Evolutionary conservation across 768 basidiomycete genomes (phyloP).

Genomic region (Galerina marginata): DNA sequence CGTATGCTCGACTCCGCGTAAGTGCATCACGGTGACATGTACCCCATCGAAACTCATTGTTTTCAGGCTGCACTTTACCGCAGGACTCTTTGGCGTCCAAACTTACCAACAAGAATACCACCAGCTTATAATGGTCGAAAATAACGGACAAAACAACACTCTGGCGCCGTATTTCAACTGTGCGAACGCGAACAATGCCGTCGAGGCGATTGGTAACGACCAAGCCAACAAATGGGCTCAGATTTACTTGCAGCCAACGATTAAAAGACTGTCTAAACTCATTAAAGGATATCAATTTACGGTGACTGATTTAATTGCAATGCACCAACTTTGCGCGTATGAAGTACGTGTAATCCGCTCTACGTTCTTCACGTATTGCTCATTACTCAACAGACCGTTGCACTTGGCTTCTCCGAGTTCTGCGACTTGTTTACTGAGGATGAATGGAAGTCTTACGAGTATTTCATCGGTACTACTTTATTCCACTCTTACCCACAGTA

Average conservation of each 20-base stretch:
- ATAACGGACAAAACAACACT: constrained; percentile 65
- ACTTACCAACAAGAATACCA: constrained; percentile 58
- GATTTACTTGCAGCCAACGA: constrained; percentile 64
- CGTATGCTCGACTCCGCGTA: constrained; percentile 60
- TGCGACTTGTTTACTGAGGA: constrained; percentile 80
- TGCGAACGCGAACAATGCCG: constrained; percentile 55
- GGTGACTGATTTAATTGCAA: constrained; percentile 55
- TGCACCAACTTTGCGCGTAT: constrained; percentile 77
- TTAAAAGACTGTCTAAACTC: constrained; percentile 52
- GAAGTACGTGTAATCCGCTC: constrained; percentile 49
- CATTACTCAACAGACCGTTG: constrained; percentile 60
- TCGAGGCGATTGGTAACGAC: constrained; percentile 44
- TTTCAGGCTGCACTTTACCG: constrained; percentile 49
- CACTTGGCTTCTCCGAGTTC: constrained; percentile 78
- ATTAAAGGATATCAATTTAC: constrained; percentile 58
- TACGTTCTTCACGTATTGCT: background rate
- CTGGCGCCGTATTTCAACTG: constrained; percentile 75
- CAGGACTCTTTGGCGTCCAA: constrained; percentile 65
- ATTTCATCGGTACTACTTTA: constrained; percentile 43
- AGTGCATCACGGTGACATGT: constrained; percentile 14
- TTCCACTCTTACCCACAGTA: background rate
- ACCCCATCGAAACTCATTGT: background rate
- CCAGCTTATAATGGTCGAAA: constrained; percentile 66
- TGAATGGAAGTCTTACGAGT: constrained; percentile 83
- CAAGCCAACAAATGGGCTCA: constrained; percentile 61